phyloP scores from a whole-genome alignment of 2,329 filamentous ascomycete species.

The Penicillium sp. region DNA sequence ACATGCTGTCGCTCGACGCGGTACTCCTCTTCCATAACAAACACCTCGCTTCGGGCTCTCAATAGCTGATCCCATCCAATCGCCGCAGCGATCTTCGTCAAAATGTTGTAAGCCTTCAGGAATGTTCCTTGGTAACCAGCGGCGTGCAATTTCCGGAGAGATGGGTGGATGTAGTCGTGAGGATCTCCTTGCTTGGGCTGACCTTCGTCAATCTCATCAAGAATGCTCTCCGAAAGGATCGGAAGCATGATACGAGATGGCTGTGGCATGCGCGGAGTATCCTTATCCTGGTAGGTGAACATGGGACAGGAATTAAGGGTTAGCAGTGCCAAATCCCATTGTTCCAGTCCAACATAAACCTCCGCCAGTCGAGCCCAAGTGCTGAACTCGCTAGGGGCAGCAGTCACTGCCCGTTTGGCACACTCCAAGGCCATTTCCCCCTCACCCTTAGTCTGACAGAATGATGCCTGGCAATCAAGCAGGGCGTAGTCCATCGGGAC shows the following conservation, averaged over 20 bases:
- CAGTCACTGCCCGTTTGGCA: constrained; percentile 90
- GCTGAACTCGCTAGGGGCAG: constrained; percentile 93
- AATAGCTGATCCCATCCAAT: constrained; percentile 97
- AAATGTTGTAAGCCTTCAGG: constrained; percentile 85
- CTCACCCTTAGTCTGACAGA: constrained; percentile 84
- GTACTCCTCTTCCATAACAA: constrained; percentile 99
- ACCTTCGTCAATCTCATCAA: constrained; percentile 96
- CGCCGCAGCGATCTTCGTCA: constrained; percentile 93
- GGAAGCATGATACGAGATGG: constrained; percentile 85
- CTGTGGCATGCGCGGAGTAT: constrained; percentile 90
- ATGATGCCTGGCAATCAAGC: constrained; percentile 90
- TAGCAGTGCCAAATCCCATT: constrained; percentile 93
- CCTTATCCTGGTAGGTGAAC: constrained; percentile 99
- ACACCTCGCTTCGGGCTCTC: constrained; percentile 92
- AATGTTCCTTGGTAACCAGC: constrained; percentile 94
- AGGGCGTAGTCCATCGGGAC: constrained; percentile 97
- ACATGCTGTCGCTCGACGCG: constrained; percentile 67
- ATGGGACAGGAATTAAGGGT: constrained; percentile 98
- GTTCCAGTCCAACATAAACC: constrained; percentile 89
- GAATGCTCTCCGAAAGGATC: constrained; percentile 80
- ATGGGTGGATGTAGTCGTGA: constrained; percentile 82
- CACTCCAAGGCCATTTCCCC: constrained; percentile 86
- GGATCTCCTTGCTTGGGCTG: constrained; percentile 70
- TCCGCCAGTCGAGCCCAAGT: constrained; percentile 94
- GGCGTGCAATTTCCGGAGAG: constrained; percentile 79